Evolutionary conservation across 805 yeast species (phyloP).

Genomic region (Candida gorgasii): DNA sequence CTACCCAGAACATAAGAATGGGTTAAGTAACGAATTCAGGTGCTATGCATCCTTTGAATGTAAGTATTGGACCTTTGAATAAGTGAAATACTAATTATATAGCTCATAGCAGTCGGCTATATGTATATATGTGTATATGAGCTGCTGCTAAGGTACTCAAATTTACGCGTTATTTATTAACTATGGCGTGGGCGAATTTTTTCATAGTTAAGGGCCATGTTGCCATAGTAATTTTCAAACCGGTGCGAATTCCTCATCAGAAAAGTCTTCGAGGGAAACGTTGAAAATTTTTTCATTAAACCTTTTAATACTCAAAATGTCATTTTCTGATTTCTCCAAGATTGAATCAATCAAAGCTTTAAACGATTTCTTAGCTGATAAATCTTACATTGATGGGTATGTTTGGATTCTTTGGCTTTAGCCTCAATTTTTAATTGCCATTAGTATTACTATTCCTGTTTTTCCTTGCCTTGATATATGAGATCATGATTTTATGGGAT

Average conservation of each 20-base stretch:
- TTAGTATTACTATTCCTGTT: neutral
- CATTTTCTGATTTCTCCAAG: conserved; percentile 80
- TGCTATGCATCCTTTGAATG: conserved; percentile 83
- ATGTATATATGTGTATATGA: neutral
- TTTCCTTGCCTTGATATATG: neutral
- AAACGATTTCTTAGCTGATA: conserved; percentile 84
- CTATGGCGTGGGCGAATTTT: neutral
- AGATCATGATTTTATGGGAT: neutral
- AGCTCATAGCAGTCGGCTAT: too few species aligned
- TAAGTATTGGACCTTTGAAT: conserved; percentile 56
- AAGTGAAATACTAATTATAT: too few species aligned
- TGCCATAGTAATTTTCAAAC: conserved; percentile 8
- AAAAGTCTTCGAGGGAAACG: conserved; percentile 8
- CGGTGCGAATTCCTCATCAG: conserved; percentile 3
- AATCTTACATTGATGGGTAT: conserved; percentile 95
- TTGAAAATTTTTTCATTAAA: conserved; percentile 15
- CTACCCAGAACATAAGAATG: conserved; percentile 79
- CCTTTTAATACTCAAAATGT: conserved; percentile 45
- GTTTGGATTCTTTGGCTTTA: conserved; percentile 42
- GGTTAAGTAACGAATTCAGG: conserved; percentile 82
- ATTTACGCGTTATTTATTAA: conserved; percentile 1
- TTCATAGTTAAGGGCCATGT: neutral
- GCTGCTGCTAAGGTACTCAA: conserved; percentile 7
- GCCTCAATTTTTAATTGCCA: neutral
- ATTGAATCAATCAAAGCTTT: conserved; percentile 62